Evolutionary conservation across 1,284 basidiomycete genomes (phyloP), one percentile per base, ranked within the genome.

Genomic region (Rhodotorula sp.): DNA sequence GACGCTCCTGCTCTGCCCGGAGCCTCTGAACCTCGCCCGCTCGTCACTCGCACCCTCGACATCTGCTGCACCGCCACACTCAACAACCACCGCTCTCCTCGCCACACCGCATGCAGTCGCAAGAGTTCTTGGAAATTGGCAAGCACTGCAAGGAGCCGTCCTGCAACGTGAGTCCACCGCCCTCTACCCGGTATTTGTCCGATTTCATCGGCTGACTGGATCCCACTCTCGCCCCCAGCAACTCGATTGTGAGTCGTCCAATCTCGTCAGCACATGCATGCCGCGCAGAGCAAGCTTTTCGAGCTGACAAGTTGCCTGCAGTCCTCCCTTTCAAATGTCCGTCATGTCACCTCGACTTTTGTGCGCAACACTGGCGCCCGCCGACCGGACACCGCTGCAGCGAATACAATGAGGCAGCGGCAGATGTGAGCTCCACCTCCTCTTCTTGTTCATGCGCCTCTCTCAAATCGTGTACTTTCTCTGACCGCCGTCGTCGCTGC

Each of bases 261-360:
- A 5, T 34, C 6, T 26, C 15, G 20, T 39, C 39, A 23, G 29
- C 29, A 31, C 2, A 0, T 7, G 3, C 31, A 10, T 8, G 15
- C n/a, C 15, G 10, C 10, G 16, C 43, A 29, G 57, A 52, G 18
- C 51, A 3, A 15, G 47, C 43, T 10, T 8, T 46, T 48, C 48
- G 10, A 39, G 12, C 39, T 18, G 10, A 20, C 18, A 43, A 4
- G 5, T 2, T 20, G 5, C 62, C 0, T 39, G 21, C 61, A 62
- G 61, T 76, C 58, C 66, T 76, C 5, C 75, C 75, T 1, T 76
- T 76, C 66, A 64, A 66, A 47, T 76, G 75, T 31, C 70, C 72
- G 1, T 61, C 52, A 10, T 76, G 75, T 47, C 26, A 16, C 0
- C 52, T 62, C 3, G 52, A 67, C 5, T 76, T 64, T 63, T 76